These are phyloP conservation scores for Knoxdaviesia capensis DNA, from an alignment of 2,329 filamentous ascomycete species.

Conservation along the genomic window DNA sequence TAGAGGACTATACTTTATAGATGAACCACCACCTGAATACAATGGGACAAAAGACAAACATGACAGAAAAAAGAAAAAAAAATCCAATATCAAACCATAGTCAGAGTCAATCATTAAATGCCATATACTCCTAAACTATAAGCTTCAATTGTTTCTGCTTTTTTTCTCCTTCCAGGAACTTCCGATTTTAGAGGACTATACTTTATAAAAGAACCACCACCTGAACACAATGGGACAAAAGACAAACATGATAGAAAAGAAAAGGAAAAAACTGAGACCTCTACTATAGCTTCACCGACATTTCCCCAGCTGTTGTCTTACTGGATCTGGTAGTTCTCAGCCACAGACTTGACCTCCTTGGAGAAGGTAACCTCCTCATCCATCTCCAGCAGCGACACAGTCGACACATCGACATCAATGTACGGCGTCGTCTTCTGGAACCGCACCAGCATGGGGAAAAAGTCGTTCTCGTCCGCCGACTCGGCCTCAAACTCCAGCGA, in stretches of 20 bases:
- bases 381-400: conserved; percentile 53
- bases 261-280: background rate
- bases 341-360: conserved; percentile 59
- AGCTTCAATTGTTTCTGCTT: no score
- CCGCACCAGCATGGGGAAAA: conserved; percentile 89
- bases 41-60: no score
- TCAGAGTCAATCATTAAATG: no score
- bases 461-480: conserved; percentile 74
- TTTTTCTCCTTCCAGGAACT: no score
- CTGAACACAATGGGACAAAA: no score
- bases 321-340: conserved; percentile 60
- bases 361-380: conserved; percentile 65
- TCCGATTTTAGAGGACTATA: no score
- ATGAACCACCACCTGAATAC: no score
- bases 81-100: no score
- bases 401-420: conserved; percentile 72
- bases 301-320: conserved; percentile 18
- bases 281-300: no score
- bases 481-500: conserved; percentile 92
- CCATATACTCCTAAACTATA: no score
- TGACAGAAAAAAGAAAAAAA: background rate
- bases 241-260: background rate
- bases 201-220: no score
- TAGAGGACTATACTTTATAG: no score
- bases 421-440: conserved; percentile 78